Evolutionary conservation across 148 eudicot genomes (phyloP), one percentile per base, ranked within the genome.

Genomic region (Rhododendron ovatum): DNA sequence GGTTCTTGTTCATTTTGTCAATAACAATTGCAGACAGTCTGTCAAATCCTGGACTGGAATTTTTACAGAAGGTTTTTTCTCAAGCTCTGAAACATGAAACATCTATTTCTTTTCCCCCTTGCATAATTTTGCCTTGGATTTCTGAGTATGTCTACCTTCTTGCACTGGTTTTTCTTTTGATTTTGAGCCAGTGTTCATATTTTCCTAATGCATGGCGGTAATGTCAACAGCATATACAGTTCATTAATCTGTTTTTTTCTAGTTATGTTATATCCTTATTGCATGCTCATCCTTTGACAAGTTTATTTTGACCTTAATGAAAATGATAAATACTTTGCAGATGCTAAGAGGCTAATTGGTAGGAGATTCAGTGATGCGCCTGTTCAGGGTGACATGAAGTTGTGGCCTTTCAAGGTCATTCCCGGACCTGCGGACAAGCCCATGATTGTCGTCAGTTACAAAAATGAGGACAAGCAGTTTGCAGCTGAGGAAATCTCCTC

Each of bases 281-380:
- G 41, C 14, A 37, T 57, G 30, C 3, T 55, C 55, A 33, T 6
- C 2, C 4, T 81, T 55, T 51, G 39, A 33, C 24, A 37, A 30
- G 7, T 22, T 80, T 35, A 4, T 39, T 41, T 28, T 86, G 22
- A 43, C 18, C 63, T 8, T 78, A 39, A 48, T 50, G 82, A 50
- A 50, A 80, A 7, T 50, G 14, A 50, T 14, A 50, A 80, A 80
- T 50, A 39, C 39, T 26, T 63, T 30, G 59, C 67, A 90, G 91
- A 90, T 88, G 92, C 92, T 1, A 90, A 90, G 88, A 85, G 92
- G 78, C 61, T 90, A 85, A 90, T 90, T 53, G 92, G 92, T 35
- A 90, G 92, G 87, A 90, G 92, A 39, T 90, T 87, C 75, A 73
- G 77, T n/a, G 92, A 90, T 71, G 90, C 91, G 53, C 82, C 91